Evolutionary conservation across 768 basidiomycete genomes (phyloP).

Genomic region (Auriscalpium vulgare): DNA sequence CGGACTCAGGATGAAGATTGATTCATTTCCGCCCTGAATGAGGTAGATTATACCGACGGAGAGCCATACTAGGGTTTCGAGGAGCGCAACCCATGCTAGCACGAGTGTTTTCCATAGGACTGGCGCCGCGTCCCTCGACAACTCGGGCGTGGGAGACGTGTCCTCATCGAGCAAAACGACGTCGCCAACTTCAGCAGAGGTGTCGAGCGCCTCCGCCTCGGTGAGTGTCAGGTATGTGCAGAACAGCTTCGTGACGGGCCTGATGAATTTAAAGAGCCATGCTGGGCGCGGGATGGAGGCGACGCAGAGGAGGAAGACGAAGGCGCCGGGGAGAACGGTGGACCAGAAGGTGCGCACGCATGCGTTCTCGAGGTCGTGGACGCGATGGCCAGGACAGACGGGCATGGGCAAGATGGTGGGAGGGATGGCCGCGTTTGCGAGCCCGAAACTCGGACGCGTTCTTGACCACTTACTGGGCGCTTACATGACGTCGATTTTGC

Average conservation of each 20-base stretch:
- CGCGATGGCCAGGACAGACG: background rate
- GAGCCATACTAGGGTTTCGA: constrained; percentile 50
- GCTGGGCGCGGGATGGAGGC: background rate
- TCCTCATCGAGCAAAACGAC: too few relatives aligned
- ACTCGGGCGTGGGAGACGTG: too few relatives aligned
- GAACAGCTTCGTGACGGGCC: background rate
- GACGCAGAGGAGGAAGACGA: background rate
- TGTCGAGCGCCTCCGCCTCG: background rate
- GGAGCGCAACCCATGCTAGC: constrained; percentile 45
- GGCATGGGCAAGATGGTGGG: background rate
- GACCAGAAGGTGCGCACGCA: background rate
- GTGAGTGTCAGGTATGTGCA: background rate
- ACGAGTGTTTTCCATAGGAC: constrained; percentile 48
- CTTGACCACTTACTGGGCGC: too few relatives aligned
- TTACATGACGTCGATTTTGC: too few relatives aligned
- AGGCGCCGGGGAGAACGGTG: background rate
- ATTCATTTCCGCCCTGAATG: constrained; percentile 22
- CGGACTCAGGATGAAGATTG: constrained; percentile 31
- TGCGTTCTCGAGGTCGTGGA: background rate
- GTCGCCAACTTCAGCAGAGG: background rate
- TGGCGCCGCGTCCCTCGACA: too few relatives aligned
- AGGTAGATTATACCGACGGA: constrained; percentile 46
- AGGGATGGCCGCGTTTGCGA: too few relatives aligned
- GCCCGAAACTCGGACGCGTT: too few relatives aligned
- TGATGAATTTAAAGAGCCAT: background rate